phyloP scores from a whole-genome alignment of 1,139 yeast species.

The Trichomonascaceae sp. region DNA sequence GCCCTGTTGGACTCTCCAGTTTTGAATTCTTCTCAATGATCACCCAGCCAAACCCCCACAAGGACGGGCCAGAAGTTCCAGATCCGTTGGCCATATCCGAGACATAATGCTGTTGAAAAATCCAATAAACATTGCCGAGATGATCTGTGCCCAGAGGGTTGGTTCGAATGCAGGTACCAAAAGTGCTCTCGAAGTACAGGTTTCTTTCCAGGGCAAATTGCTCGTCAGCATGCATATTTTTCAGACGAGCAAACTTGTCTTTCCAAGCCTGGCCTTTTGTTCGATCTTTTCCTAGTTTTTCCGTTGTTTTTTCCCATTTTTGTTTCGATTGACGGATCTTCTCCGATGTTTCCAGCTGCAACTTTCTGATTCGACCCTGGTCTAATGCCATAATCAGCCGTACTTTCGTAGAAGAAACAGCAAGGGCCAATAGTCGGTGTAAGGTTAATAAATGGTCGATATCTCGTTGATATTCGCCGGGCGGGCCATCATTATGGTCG shows the following conservation, averaged over 20 bases:
- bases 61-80: background rate
- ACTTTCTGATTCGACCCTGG: slow-evolving; percentile 24
- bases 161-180: slow-evolving; percentile 29
- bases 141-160: slow-evolving; percentile 31
- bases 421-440: slow-evolving; percentile 23
- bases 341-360: slow-evolving; percentile 23
- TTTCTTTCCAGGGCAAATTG: background rate
- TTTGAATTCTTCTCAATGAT: slow-evolving; percentile 5
- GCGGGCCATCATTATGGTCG: slow-evolving; percentile 9
- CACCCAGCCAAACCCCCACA: slow-evolving; percentile 8
- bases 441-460: slow-evolving; percentile 8
- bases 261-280: slow-evolving; percentile 18
- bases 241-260: slow-evolving; percentile 19
- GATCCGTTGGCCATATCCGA: background rate
- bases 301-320: slow-evolving; percentile 24
- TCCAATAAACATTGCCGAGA: slow-evolving; percentile 35
- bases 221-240: background rate
- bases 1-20: background rate
- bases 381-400: slow-evolving; percentile 30
- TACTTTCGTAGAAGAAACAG: slow-evolving; percentile 31
- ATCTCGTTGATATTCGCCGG: slow-evolving; percentile 8
- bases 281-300: slow-evolving; percentile 22
- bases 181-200: slow-evolving; percentile 5
- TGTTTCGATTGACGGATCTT: slow-evolving; percentile 24
- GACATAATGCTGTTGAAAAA: slow-evolving; percentile 29